Base-by-base conservation (phyloP, 1,139 yeast genomes). In the Meyerozyma smithsonii region DNA sequence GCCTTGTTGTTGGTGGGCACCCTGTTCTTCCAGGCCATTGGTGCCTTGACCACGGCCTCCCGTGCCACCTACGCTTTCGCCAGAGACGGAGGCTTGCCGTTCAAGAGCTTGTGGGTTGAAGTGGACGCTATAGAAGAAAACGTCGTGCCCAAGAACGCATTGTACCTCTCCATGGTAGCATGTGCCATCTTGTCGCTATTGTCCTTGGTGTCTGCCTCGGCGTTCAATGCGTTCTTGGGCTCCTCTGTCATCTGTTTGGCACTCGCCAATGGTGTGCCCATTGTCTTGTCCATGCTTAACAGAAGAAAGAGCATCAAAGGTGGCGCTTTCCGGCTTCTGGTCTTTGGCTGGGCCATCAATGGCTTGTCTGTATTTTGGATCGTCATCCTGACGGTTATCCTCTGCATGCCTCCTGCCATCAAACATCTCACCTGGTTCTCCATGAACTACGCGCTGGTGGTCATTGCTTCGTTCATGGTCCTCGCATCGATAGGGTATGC, bases 11-110 rank as follows among this genome's bases (percentile, higher is more conserved):
- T 85, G 44, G 65, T 83, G 32, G 89, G 90, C 0, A 84, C 92
- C 18, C 77, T 85, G 34, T 52, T 84, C 16, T 84, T 85, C 56
- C 92, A 89, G 34, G 82, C 89, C 4, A 81, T 84, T 42, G 94
- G 95, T 28, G 72, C 92, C 1, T 69, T 86, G 25, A 85, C 95
- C 0, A 86, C 96, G 0, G 90, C 94, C 0, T 85, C 95, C 5
- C 78, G 96, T 66, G 81, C 87, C 26, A 84, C 90, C 1, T 88
- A 81, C 65, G 88, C 95, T 11, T 81, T 88, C 62, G 87, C 95
- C 39, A 78, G 97, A 61, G 97, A 88, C 58, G 89, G 85, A 36
- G 96, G 94, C 0, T 64, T 88, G 36, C 96, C 96, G 0, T 79
- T 72, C 49, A 77, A 81, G 43, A 66, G 73, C 8, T 57, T 73